Evolutionary conservation across 306 rosid genomes (phyloP).

Genomic region (Begonia masoniana): DNA sequence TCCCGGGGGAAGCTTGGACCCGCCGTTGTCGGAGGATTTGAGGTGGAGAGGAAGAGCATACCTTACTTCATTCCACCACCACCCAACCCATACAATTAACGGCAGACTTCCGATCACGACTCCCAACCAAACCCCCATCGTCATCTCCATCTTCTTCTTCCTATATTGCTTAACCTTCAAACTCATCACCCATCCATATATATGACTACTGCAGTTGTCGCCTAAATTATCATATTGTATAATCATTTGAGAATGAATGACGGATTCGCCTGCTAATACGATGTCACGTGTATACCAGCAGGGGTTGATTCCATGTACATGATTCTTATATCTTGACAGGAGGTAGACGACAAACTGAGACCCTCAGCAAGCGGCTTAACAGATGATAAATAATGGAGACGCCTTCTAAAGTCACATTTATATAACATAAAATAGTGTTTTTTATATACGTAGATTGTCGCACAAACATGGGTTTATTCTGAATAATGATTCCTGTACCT

Average conservation of each 20-base stretch:
- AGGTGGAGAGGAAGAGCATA: conserved; percentile 11
- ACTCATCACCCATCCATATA: neutral
- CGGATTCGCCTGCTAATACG: too few species aligned
- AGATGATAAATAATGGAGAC: too few species aligned
- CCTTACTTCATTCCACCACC: conserved; percentile 31
- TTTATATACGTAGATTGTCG: too few species aligned
- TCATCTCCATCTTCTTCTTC: neutral
- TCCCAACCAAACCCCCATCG: conserved; percentile 7
- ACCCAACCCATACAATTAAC: conserved; percentile 9
- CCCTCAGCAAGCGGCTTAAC: too few species aligned
- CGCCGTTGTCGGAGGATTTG: neutral
- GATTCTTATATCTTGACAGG: neutral
- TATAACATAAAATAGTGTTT: too few species aligned
- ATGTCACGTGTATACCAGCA: too few species aligned
- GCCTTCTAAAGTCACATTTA: too few species aligned
- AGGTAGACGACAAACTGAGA: neutral
- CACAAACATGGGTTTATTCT: too few species aligned
- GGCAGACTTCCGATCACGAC: conserved; percentile 14
- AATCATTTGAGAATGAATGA: too few species aligned
- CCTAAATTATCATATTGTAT: too few species aligned
- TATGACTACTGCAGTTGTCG: neutral
- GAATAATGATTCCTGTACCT: too few species aligned
- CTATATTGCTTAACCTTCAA: neutral
- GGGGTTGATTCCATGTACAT: neutral
- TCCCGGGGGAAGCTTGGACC: conserved; percentile 16